phyloP scores from a whole-genome alignment of 305 asterid species.

The Fraxinus albicans region DNA sequence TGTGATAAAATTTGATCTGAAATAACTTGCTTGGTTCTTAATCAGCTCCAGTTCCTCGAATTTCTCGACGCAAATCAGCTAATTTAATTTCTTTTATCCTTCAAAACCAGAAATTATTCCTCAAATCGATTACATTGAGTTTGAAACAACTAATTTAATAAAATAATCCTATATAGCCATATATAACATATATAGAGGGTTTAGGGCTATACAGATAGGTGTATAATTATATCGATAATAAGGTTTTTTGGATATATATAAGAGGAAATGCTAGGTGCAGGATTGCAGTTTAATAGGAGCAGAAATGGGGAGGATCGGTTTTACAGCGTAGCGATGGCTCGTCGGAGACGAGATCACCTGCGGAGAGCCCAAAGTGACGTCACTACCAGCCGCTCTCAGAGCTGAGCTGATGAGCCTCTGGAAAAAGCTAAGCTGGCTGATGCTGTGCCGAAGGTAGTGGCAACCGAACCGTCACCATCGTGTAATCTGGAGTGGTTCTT shows the following conservation, averaged over 20 bases:
- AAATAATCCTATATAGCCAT: background rate
- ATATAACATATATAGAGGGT: constrained; percentile 13
- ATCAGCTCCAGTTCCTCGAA: background rate
- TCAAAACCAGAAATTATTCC: background rate
- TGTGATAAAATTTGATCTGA: constrained; percentile 25
- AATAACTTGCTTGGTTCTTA: background rate
- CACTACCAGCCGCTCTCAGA: constrained; percentile 28
- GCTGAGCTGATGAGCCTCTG: constrained; percentile 38
- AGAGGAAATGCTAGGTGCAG: constrained; percentile 62
- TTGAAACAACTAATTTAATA: background rate
- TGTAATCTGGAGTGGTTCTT: constrained; percentile 79
- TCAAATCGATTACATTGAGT: background rate
- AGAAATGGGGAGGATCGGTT: constrained; percentile 75
- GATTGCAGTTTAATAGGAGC: constrained; percentile 42
- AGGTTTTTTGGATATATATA: constrained; percentile 28
- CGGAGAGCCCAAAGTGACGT: constrained; percentile 72
- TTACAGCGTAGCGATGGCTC: constrained; percentile 74
- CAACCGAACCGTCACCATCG: constrained; percentile 35
- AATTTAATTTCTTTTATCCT: background rate
- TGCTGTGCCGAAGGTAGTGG: constrained; percentile 22
- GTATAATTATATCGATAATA: constrained; percentile 18
- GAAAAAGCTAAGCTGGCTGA: constrained; percentile 35
- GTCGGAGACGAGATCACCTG: constrained; percentile 53
- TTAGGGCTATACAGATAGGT: constrained; percentile 15
- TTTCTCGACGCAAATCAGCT: constrained; percentile 2